Base-by-base conservation (phyloP, 768 basidiomycete genomes). In the Kondoa subrosea region DNA sequence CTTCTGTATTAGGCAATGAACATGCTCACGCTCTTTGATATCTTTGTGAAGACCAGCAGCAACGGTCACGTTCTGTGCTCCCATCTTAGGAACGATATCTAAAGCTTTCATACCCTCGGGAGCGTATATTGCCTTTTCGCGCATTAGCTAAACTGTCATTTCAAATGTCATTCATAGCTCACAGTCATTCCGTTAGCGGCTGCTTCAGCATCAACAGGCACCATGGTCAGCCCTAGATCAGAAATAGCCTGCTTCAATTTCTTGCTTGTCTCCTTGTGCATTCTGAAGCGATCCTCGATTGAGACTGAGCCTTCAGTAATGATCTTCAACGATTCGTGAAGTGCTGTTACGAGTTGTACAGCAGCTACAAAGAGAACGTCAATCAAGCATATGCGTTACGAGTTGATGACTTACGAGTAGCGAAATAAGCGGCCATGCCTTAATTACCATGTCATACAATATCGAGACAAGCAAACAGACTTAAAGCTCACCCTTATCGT, bases 291-390 rank as follows among this genome's bases (percentile, higher is more conserved):
- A 61, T 90, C 85, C 67, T 85, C 81, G 40, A 97, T 82, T 0
- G 88, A 84, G 1, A 84, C 81, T 1, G 80, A 72, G 15, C 70
- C 60, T 3, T 78, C 79, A 3, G 83, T 85, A 77, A 99, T 89
- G 69, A 82, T 80, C 29, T 77, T 77, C 64, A 99, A 82, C 8
- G 91, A 87, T n/a, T 84, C 82, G 74, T 87, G 85, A 77, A 88
- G 89, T 1, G 95, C 89, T 77, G 90, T 88, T 74, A 97, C 84
- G 72, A 99, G 84, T 79, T 95, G 93, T 68, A 92, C 88, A 4
- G 91, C 91, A 1, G 91, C 77, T 16, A 66, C 69, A 29, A 59
- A 25, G n/a, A n/a, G n/a, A n/a, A n/a, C n/a, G n/a, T n/a, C 30
- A 64, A 21, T 32, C 27, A 34, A 3, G 16, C 29, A 29, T 56